Evolutionary conservation across 805 yeast genomes (phyloP), one percentile per base, ranked within the genome.

Genomic region (Sugiyamaella marilandica): DNA sequence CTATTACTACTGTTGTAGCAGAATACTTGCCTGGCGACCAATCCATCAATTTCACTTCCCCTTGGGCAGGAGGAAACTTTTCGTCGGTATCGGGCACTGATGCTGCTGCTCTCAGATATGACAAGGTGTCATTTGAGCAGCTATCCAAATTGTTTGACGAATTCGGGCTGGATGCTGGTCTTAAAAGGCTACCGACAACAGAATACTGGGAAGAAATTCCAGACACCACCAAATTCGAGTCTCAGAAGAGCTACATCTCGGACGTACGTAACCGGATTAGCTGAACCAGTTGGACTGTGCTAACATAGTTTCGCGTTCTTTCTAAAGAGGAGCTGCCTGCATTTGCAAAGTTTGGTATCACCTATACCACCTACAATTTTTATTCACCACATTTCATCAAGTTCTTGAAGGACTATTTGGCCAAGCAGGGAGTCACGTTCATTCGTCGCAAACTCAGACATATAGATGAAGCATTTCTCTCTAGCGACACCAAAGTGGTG

Each of bases 1-100:
- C 63, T 1, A 68, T 77, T 5, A 77, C 87, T 55, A 73, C 79
- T 2, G 76, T 87, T 1, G 59, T 83, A 16, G 92, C 87, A 7
- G 79, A 84, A 62, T 78, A 76, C 59, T 66, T 83, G 36, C 95
- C 95, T 2, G 95, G 95, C 3, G 95, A 87, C 62, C 84, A 81
- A 58, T 81, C 89, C 2, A 79, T 79, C 53, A 73, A 79, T 47
- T 87, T 84, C 66, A 82, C 95, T 1, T 84, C 91, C 0, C 95
- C 95, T 0, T 84, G 85, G 79, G 95, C 95, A 1, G 85, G 85
- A 24, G 84, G 82, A 7, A 80, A 81, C 62, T 80, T 80, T 61
- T 76, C 82, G 2, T 73, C 79, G 55, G 83, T 84, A 45, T 77
- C 87, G 0, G 85, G 83, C 1, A 74, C 76, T 54, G 86, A 82